phyloP scores from a whole-genome alignment of 441 rosid genomes.

The Populus hybrid region DNA sequence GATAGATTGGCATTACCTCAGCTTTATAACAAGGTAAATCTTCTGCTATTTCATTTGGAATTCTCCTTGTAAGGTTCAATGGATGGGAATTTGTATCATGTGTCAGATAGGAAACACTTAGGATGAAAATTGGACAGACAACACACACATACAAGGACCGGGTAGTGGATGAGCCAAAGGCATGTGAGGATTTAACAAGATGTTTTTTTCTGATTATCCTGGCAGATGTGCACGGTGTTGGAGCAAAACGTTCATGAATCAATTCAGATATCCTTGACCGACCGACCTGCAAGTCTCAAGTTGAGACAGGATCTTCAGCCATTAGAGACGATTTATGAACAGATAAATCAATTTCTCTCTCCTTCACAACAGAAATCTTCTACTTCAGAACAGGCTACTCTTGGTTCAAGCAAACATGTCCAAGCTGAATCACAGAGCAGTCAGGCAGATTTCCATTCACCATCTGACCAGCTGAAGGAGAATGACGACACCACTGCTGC shows the following conservation, averaged over 20 bases:
- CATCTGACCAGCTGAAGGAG: slow-evolving; percentile 16
- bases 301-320: slow-evolving; percentile 51
- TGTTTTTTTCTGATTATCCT: not conserved
- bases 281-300: slow-evolving; percentile 41
- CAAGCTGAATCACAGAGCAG: slow-evolving; percentile 23
- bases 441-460: slow-evolving; percentile 14
- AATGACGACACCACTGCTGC: slow-evolving; percentile 13
- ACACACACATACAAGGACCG: not conserved
- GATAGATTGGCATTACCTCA: slow-evolving; percentile 54
- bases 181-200: not conserved
- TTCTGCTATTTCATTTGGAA: not conserved
- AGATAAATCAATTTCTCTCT: slow-evolving; percentile 46
- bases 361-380: slow-evolving; percentile 13
- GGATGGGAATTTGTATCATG: not conserved
- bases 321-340: slow-evolving; percentile 38
- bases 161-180: not conserved
- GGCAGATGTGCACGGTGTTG: slow-evolving; percentile 65
- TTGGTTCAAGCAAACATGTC: slow-evolving; percentile 14
- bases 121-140: not conserved
- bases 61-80: not conserved
- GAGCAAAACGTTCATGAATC: slow-evolving; percentile 54
- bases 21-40: slow-evolving; percentile 63
- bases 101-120: not conserved
- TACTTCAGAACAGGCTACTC: slow-evolving; percentile 17
- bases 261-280: slow-evolving; percentile 36